phyloP scores from a whole-genome alignment of 805 yeast genomes.

The Pichia gijzeniarum region DNA sequence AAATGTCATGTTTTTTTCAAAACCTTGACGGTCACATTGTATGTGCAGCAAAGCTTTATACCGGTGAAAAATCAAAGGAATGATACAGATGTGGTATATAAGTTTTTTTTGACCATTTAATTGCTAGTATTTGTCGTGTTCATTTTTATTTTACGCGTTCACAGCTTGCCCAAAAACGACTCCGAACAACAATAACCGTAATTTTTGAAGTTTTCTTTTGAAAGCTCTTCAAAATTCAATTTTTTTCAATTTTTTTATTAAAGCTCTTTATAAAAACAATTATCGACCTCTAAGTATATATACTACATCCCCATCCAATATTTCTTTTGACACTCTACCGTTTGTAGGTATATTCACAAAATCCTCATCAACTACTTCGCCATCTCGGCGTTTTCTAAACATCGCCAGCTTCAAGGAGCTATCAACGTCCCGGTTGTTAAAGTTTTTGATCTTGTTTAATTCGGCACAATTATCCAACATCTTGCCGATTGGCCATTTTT shows the following conservation, averaged over 20 bases:
- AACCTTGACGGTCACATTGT: no score
- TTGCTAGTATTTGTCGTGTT: no score
- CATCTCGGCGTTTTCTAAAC: slow-evolving; percentile 31
- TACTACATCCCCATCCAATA: slow-evolving; percentile 44
- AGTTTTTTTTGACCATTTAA: no score
- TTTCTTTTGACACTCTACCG: slow-evolving; percentile 34
- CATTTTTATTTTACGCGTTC: no score
- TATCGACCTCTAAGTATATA: slow-evolving; percentile 45
- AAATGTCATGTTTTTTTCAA: neutral
- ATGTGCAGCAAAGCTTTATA: no score
- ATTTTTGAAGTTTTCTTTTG: no score
- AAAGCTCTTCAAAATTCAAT: no score
- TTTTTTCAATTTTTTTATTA: no score
- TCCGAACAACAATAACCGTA: no score
- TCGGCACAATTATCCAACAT: slow-evolving; percentile 49
- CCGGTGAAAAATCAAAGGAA: no score
- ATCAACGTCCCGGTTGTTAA: slow-evolving; percentile 41
- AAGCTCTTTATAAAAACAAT: neutral
- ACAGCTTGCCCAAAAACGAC: no score
- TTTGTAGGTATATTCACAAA: slow-evolving; percentile 30
- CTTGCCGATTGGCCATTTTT: slow-evolving; percentile 55
- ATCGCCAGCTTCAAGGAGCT: slow-evolving; percentile 39
- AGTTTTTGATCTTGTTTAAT: slow-evolving; percentile 40
- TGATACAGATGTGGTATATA: no score
- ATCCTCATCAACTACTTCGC: slow-evolving; percentile 18